A percentile compares a stretch with the other conserved stretches of the same genome.
phyloP scores from a whole-genome alignment of 805 yeast species.

The Ogataea wickerhamii region DNA sequence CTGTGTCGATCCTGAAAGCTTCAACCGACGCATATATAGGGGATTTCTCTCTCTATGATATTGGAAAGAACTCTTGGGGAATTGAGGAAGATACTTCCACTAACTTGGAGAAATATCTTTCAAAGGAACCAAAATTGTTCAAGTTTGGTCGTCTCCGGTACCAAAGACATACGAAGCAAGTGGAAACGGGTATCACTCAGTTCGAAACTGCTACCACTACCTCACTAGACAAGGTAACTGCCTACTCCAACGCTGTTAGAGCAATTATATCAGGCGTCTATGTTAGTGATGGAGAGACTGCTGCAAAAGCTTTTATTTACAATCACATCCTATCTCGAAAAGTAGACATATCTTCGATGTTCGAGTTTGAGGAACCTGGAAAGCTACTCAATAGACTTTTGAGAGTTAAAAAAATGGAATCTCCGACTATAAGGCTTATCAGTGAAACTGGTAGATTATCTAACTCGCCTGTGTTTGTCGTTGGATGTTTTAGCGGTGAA shows the following conservation, averaged over 20 bases:
- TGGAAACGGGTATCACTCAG: conserved; percentile 47
- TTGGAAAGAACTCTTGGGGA: conserved; percentile 81
- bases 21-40: conserved; percentile 78
- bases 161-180: conserved; percentile 39
- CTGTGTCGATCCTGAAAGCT: conserved; percentile 68
- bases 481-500: conserved; percentile 84
- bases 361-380: conserved; percentile 81
- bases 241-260: conserved; percentile 70
- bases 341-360: conserved; percentile 67
- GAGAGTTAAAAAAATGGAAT: conserved; percentile 65
- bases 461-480: conserved; percentile 78
- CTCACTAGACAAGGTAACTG: conserved; percentile 29
- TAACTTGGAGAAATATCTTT: conserved; percentile 60
- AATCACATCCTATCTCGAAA: conserved; percentile 81
- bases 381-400: conserved; percentile 77
- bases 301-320: conserved; percentile 64
- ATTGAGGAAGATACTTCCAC: conserved; percentile 69
- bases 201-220: conserved; percentile 32
- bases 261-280: conserved; percentile 81
- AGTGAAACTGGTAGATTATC: conserved; percentile 93
- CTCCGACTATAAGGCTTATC: conserved; percentile 76
- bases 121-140: conserved; percentile 64
- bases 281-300: conserved; percentile 64
- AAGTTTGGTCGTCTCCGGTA: conserved; percentile 69
- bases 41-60: conserved; percentile 54